Evolutionary conservation across 441 rosid species (phyloP).

Genomic region (Populus hybrid): DNA sequence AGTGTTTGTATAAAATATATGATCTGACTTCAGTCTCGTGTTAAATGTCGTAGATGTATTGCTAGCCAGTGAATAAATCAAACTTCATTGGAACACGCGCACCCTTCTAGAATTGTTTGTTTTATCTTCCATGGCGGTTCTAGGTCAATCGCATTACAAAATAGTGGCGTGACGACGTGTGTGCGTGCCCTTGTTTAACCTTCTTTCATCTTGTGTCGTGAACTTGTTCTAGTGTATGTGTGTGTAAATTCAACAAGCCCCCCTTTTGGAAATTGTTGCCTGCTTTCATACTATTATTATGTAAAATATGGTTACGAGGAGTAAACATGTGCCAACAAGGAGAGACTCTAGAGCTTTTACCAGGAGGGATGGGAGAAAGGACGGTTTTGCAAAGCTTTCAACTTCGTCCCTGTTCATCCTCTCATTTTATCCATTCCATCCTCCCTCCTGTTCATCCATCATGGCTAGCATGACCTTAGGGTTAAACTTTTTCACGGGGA

Average conservation of each 20-base stretch:
- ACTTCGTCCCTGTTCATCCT: too few species aligned
- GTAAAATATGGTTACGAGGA: too few species aligned
- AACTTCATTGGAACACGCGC: background rate
- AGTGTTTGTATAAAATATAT: background rate
- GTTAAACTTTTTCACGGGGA: too few species aligned
- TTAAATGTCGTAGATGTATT: background rate
- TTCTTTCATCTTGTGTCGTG: background rate
- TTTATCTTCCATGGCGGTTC: background rate
- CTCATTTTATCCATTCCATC: too few species aligned
- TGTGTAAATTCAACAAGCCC: background rate
- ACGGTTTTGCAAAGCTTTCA: too few species aligned
- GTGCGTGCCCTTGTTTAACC: background rate
- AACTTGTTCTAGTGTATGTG: background rate
- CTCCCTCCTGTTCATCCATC: too few species aligned
- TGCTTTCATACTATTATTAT: background rate
- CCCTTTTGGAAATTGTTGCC: background rate
- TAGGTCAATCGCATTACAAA: background rate
- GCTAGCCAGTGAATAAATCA: conserved; percentile 1
- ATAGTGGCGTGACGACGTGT: too few species aligned
- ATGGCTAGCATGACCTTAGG: too few species aligned
- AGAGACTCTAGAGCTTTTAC: too few species aligned
- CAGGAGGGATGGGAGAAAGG: too few species aligned
- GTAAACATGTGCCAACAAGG: too few species aligned
- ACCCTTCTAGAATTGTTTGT: background rate
- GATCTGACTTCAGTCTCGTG: background rate